Percentiles rank a stretch among this genome's conserved stretches.
These are phyloP conservation scores for Medicago lupulina DNA, from an alignment of 306 rosid species.

Conservation along the genomic window DNA sequence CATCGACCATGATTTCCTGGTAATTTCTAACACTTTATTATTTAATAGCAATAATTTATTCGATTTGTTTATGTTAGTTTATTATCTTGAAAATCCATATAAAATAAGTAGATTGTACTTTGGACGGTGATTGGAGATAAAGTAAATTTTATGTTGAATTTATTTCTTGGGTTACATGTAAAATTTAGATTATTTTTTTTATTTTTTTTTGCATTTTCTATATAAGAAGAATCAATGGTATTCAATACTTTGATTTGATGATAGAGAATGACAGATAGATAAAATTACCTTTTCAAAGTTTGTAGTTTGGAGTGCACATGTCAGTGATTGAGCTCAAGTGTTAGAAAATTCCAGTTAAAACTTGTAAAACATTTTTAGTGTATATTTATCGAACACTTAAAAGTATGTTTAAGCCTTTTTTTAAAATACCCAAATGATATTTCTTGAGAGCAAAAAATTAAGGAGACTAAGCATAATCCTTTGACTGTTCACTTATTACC, in stretches of 20 bases:
- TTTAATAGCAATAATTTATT: background rate
- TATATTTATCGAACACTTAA: background rate
- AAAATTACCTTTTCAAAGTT: too few species aligned
- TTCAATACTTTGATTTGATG: too few species aligned
- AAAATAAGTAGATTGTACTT: background rate
- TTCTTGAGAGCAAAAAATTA: background rate
- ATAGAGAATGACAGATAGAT: too few species aligned
- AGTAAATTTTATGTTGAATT: background rate
- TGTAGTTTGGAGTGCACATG: too few species aligned
- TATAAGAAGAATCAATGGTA: too few species aligned
- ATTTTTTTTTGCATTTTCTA: too few species aligned
- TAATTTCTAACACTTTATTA: constrained; percentile 27
- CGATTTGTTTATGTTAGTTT: background rate
- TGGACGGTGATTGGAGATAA: too few species aligned
- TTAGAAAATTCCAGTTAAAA: too few species aligned
- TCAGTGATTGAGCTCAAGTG: too few species aligned
- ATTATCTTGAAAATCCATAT: too few species aligned
- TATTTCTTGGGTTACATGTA: background rate
- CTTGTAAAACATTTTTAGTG: too few species aligned
- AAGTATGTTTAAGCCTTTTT: background rate
- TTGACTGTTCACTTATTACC: background rate
- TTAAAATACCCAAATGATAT: background rate
- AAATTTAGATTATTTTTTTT: too few species aligned
- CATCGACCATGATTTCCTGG: constrained; percentile 83
- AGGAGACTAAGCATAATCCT: background rate